These are phyloP conservation scores for Colletotrichum graminicola DNA, from an alignment of 2,329 filamentous ascomycete species.

Conservation along the genomic window DNA sequence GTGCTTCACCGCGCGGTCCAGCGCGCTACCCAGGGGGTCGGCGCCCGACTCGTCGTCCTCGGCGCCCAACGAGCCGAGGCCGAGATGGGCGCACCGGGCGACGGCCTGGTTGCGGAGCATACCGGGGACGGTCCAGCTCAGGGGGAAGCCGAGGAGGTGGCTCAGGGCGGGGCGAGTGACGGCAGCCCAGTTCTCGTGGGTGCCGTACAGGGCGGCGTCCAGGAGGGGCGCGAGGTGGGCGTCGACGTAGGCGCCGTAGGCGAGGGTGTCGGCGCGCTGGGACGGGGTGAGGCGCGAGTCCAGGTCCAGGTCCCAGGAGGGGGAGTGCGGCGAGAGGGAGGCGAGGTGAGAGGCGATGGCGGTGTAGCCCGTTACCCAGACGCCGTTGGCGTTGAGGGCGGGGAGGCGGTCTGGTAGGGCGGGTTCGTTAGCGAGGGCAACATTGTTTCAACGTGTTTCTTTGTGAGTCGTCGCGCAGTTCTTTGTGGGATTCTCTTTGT, in stretches of 20 bases:
- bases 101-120: constrained; percentile 78
- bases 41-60: constrained; percentile 57
- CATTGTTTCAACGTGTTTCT: constrained; percentile 25
- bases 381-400: constrained; percentile 63
- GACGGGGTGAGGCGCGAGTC: constrained; percentile 55
- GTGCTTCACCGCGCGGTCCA: constrained; percentile 45
- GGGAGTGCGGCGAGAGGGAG: constrained; percentile 49
- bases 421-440: not conserved
- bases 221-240: constrained; percentile 82
- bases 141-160: constrained; percentile 83
- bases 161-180: constrained; percentile 86
- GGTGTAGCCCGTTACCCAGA: constrained; percentile 71
- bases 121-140: constrained; percentile 88
- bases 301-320: constrained; percentile 47
- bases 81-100: constrained; percentile 76
- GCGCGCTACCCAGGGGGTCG: constrained; percentile 47
- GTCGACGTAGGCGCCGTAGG: constrained; percentile 77
- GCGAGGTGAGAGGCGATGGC: constrained; percentile 71
- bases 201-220: constrained; percentile 90
- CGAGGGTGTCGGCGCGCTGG: constrained; percentile 62
- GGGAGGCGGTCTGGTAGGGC: constrained; percentile 64
- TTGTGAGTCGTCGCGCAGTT: constrained; percentile 19
- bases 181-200: constrained; percentile 85
- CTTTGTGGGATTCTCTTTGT: constrained; percentile 41
- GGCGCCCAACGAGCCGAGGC: constrained; percentile 76